Evolutionary conservation across 2,329 filamentous ascomycete species (phyloP).

Genomic region (Colletotrichum acutatum): DNA sequence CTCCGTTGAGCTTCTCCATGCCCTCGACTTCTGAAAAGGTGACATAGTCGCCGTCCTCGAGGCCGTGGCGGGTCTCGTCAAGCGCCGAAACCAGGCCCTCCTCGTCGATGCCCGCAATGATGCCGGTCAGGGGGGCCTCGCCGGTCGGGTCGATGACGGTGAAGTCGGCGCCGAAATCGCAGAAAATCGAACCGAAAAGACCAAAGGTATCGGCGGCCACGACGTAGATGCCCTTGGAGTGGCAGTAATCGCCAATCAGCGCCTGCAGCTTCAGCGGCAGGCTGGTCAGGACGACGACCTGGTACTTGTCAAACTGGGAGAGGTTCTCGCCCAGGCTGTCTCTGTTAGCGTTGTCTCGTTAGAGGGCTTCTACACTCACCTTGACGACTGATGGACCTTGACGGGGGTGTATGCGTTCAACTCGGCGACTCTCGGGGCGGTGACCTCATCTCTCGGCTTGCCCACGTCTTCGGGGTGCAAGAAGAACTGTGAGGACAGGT

Average conservation of each 20-base stretch:
- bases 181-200: slow-evolving; percentile 95
- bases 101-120: slow-evolving; percentile 89
- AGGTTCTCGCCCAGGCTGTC: slow-evolving; percentile 79
- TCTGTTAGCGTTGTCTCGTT: slow-evolving; percentile 37
- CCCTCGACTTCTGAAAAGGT: slow-evolving; percentile 94
- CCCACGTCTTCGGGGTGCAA: slow-evolving; percentile 88
- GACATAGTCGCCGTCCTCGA: slow-evolving; percentile 96
- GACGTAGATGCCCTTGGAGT: slow-evolving; percentile 91
- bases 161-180: slow-evolving; percentile 96
- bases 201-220: slow-evolving; percentile 91
- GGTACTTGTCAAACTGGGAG: slow-evolving; percentile 86
- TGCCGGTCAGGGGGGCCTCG: slow-evolving; percentile 87
- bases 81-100: slow-evolving; percentile 92
- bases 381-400: slow-evolving; percentile 73
- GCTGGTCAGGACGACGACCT: slow-evolving; percentile 91
- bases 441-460: slow-evolving; percentile 88
- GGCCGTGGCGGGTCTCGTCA: slow-evolving; percentile 92
- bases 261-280: slow-evolving; percentile 84
- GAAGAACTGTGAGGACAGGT: slow-evolving; percentile 98
- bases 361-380: slow-evolving; percentile 50
- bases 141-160: slow-evolving; percentile 90
- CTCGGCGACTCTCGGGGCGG: slow-evolving; percentile 89
- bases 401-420: slow-evolving; percentile 97
- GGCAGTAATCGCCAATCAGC: slow-evolving; percentile 90
- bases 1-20: slow-evolving; percentile 87